phyloP scores from a whole-genome alignment of 371 early-diverging fungal species.

The Actinomortierella wolfii region DNA sequence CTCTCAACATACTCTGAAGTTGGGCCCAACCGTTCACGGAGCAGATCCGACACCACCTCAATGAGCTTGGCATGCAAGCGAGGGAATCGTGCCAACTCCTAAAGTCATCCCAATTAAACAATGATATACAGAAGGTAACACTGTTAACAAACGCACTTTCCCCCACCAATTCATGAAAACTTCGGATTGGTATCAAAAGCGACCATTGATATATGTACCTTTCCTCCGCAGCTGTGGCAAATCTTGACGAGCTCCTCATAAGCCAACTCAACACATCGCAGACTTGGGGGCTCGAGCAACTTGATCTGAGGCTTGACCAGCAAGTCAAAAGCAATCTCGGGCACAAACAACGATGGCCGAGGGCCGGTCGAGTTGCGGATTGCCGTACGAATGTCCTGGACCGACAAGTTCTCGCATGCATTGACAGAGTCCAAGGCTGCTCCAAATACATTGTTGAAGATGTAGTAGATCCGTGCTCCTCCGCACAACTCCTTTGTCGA shows the following conservation, averaged over 20 bases:
- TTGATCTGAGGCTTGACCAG: constrained; percentile 85
- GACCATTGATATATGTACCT: constrained; percentile 44
- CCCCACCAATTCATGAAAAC: background rate
- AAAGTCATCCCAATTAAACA: constrained; percentile 1
- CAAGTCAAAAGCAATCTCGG: constrained; percentile 89
- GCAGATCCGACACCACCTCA: constrained; percentile 77
- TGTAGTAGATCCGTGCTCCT: constrained; percentile 90
- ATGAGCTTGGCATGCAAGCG: constrained; percentile 76
- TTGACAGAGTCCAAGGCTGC: constrained; percentile 76
- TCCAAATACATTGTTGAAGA: constrained; percentile 87
- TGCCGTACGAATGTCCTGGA: constrained; percentile 85
- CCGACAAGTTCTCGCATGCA: constrained; percentile 78
- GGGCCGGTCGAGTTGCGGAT: constrained; percentile 92
- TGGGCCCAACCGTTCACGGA: constrained; percentile 78
- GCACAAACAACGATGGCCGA: constrained; percentile 86
- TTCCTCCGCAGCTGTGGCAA: constrained; percentile 83
- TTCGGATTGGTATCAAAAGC: background rate
- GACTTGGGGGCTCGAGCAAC: constrained; percentile 79
- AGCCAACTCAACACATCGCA: constrained; percentile 85
- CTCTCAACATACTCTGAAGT: constrained; percentile 78
- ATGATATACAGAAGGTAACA: too few species aligned
- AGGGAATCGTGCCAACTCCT: constrained; percentile 82
- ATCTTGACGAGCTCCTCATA: constrained; percentile 90
- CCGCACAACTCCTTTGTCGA: constrained; percentile 92
- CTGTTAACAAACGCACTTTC: background rate